Base-by-base conservation (phyloP, 192 early-diverging fungal species). In the Paraglomus brasilianum region DNA sequence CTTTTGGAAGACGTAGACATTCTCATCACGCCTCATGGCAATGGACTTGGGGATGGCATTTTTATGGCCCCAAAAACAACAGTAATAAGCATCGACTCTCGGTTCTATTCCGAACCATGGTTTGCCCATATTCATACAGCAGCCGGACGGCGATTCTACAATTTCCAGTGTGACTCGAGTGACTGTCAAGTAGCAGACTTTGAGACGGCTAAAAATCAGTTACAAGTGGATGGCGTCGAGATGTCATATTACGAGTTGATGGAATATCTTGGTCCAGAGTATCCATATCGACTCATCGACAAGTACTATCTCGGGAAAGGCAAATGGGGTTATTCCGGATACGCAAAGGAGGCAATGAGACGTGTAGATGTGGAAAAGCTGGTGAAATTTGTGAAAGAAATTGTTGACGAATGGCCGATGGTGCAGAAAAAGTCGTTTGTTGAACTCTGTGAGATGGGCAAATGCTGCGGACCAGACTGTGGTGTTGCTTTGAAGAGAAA, bases 1-100 rank as follows among this genome's bases (percentile, higher is more conserved):
- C 55, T 75, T n/a, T 48, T 75, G 0, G 69, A 66, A 6, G 70
- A 75, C 15, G 43, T 76, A 57, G 60, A 76, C 8, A 65, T 76
- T 5, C 49, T 76, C 21, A 46, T 71, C 36, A 63, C 66, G 11
- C 69, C 66, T 24, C 74, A 75, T 9, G 70, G 74, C 8, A 75
- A 72, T 38, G 70, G 64, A 5, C 40, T 75, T 38, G 74, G 74
- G 13, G 22, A 69, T 11, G 71, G 70, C 5, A 56, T 76, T 44
- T 76, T 76, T 11, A 73, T 77, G 75, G 59, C 61, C 0, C 72
- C 19, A 0, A n/a, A 56, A 15, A 45, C 75, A 0, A 69, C 71
- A 0, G 0, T 72, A 1, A 47, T 76, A 51, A 72, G 71, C 58
- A 51, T 70, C 40, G 75, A 76, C 43, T 21, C n/a, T n/a, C 64